phyloP scores from a whole-genome alignment of 768 basidiomycete genomes.

The Lactarius psammicola region DNA sequence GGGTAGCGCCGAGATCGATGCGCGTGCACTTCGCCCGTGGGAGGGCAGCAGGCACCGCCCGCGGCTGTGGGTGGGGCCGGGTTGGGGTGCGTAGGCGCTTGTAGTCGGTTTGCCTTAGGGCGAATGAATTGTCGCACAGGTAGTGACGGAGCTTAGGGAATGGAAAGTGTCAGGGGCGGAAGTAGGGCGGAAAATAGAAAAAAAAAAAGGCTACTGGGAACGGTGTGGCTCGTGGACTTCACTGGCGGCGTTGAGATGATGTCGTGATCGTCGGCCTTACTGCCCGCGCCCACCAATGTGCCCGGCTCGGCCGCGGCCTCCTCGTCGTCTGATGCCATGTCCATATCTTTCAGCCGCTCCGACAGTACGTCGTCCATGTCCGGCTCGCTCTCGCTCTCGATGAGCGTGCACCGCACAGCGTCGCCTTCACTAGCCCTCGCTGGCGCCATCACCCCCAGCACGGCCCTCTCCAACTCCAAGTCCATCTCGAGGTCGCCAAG shows the following conservation, averaged over 20 bases:
- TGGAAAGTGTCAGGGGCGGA: background rate
- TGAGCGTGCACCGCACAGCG: background rate
- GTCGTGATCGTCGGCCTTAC: background rate
- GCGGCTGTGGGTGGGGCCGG: background rate
- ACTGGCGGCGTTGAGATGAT: slow-evolving; percentile 9
- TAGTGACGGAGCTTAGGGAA: slow-evolving; percentile 1
- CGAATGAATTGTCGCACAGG: slow-evolving; percentile 14
- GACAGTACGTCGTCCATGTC: slow-evolving; percentile 9
- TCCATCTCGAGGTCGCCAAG: slow-evolving; percentile 24
- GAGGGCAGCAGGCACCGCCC: background rate
- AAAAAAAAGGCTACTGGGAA: slow-evolving; percentile 4
- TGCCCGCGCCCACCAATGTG: background rate
- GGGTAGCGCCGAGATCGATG: slow-evolving; percentile 18
- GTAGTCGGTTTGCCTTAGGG: slow-evolving; percentile 1
- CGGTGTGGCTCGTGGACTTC: background rate
- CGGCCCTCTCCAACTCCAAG: background rate
- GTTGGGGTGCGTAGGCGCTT: background rate
- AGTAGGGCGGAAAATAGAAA: background rate
- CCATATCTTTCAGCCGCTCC: slow-evolving; percentile 24
- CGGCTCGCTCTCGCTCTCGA: slow-evolving; percentile 14
- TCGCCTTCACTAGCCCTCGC: background rate
- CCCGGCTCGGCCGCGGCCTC: no score
- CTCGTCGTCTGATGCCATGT: slow-evolving; percentile 16
- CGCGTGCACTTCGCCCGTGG: slow-evolving; percentile 5
- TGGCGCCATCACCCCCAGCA: background rate